Evolutionary conservation across 2,329 filamentous ascomycete species (phyloP).

Genomic region (Botrytis galanthina): DNA sequence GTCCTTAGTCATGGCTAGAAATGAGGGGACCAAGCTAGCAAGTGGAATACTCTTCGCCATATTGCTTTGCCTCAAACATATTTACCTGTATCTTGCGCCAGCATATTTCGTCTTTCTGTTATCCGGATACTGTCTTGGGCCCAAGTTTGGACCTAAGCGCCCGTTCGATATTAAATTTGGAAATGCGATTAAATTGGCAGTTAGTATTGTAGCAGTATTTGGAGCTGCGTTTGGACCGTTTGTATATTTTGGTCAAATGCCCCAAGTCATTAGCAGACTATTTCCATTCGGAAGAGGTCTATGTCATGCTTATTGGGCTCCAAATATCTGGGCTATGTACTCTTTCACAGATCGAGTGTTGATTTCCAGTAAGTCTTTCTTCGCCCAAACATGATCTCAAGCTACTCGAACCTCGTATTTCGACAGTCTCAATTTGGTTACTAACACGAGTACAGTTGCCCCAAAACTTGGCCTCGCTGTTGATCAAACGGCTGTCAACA

Average conservation of each 20-base stretch:
- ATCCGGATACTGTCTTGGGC: slow-evolving; percentile 82
- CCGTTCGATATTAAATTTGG: slow-evolving; percentile 72
- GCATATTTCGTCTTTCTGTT: slow-evolving; percentile 94
- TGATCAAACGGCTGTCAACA: slow-evolving; percentile 72
- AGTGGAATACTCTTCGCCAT: slow-evolving; percentile 83
- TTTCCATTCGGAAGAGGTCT: slow-evolving; percentile 93
- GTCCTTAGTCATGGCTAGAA: slow-evolving; percentile 79
- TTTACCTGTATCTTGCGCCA: slow-evolving; percentile 93
- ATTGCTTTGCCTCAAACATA: slow-evolving; percentile 93
- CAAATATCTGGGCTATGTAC: slow-evolving; percentile 96
- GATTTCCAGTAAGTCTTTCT: slow-evolving; percentile 63
- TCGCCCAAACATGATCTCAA: background rate
- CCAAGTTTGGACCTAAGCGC: slow-evolving; percentile 62
- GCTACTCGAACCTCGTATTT: background rate
- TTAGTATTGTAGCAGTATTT: slow-evolving; percentile 69
- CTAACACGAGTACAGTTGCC: slow-evolving; percentile 58
- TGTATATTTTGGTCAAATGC: slow-evolving; percentile 73
- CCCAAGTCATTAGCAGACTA: slow-evolving; percentile 77
- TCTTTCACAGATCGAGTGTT: slow-evolving; percentile 83
- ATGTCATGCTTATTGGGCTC: slow-evolving; percentile 98
- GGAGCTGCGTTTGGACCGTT: slow-evolving; percentile 88
- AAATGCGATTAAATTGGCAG: slow-evolving; percentile 81
- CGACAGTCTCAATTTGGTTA: background rate
- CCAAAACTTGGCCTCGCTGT: slow-evolving; percentile 75
- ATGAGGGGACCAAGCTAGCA: slow-evolving; percentile 68